phyloP scores from a whole-genome alignment of 2,329 filamentous ascomycete species.

The Pseudocercospora musae region DNA sequence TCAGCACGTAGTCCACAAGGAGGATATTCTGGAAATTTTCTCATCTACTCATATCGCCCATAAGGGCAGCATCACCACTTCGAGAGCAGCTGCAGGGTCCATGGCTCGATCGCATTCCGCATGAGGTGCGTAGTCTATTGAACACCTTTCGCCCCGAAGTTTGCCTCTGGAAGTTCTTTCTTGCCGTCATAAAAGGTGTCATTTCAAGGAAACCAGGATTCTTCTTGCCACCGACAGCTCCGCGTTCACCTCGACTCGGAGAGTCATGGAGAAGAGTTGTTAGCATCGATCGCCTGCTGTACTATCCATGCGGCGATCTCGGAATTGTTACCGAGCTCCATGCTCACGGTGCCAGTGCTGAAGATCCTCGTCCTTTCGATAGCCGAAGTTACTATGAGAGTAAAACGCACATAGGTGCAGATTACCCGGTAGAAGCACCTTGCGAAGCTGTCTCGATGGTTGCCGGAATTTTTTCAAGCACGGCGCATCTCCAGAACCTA shows the following conservation, averaged over 20 bases:
- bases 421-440: too few relatives aligned
- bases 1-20: neutral
- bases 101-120: slow-evolving; percentile 52
- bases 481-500: too few relatives aligned
- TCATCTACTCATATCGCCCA: slow-evolving; percentile 30
- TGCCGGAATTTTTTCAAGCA: too few relatives aligned
- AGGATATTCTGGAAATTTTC: too few relatives aligned
- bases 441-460: too few relatives aligned
- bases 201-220: slow-evolving; percentile 72
- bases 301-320: slow-evolving; percentile 82
- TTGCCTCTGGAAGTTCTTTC: slow-evolving; percentile 73
- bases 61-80: slow-evolving; percentile 82
- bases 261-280: slow-evolving; percentile 64
- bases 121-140: slow-evolving; percentile 71
- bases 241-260: slow-evolving; percentile 74
- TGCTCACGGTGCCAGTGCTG: slow-evolving; percentile 70
- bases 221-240: slow-evolving; percentile 62
- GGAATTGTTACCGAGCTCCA: slow-evolving; percentile 78
- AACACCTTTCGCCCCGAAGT: slow-evolving; percentile 66
- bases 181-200: slow-evolving; percentile 65
- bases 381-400: slow-evolving; percentile 47
- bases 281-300: slow-evolving; percentile 70
- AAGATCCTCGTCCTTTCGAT: too few relatives aligned
- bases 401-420: slow-evolving; percentile 42
- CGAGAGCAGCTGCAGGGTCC: slow-evolving; percentile 67